These are phyloP conservation scores for Achaetomiella virescens DNA, from an alignment of 495 filamentous ascomycete species.

Conservation along the genomic window DNA sequence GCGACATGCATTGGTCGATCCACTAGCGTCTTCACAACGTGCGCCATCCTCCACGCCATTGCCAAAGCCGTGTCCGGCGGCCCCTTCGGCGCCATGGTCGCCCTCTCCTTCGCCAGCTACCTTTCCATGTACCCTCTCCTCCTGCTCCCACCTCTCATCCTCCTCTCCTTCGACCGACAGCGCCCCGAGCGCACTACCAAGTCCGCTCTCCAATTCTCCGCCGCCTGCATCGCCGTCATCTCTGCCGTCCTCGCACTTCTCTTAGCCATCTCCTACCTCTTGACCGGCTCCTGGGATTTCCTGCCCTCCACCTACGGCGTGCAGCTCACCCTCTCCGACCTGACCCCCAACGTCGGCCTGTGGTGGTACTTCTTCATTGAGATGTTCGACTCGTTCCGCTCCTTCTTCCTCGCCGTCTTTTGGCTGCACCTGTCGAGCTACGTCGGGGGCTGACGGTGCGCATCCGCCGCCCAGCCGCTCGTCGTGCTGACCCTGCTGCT, in stretches of 20 bases:
- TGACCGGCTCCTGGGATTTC: conserved; percentile 83
- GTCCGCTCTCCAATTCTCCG: conserved; percentile 42
- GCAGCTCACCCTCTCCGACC: conserved; percentile 81
- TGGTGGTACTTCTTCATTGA: conserved; percentile 99
- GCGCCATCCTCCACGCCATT: conserved; percentile 77
- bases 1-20: conserved; percentile 88
- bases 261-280: conserved; percentile 62
- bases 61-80: conserved; percentile 73
- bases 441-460: conserved; percentile 77
- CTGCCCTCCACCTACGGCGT: conserved; percentile 84
- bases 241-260: conserved; percentile 46
- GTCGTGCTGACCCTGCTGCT: conserved; percentile 76
- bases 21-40: conserved; percentile 85
- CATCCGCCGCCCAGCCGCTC: conserved; percentile 72
- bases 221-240: conserved; percentile 45
- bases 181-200: conserved; percentile 26
- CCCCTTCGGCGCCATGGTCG: conserved; percentile 72
- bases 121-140: conserved; percentile 87
- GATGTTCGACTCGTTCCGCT: conserved; percentile 97
- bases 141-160: conserved; percentile 71
- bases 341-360: conserved; percentile 89
- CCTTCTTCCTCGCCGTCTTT: conserved; percentile 95
- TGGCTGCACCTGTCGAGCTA: conserved; percentile 92
- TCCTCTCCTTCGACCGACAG: conserved; percentile 74
- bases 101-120: conserved; percentile 80